Conservation (phyloP, 768 basidiomycete genomes). For the Hericium coralloides region DNA sequence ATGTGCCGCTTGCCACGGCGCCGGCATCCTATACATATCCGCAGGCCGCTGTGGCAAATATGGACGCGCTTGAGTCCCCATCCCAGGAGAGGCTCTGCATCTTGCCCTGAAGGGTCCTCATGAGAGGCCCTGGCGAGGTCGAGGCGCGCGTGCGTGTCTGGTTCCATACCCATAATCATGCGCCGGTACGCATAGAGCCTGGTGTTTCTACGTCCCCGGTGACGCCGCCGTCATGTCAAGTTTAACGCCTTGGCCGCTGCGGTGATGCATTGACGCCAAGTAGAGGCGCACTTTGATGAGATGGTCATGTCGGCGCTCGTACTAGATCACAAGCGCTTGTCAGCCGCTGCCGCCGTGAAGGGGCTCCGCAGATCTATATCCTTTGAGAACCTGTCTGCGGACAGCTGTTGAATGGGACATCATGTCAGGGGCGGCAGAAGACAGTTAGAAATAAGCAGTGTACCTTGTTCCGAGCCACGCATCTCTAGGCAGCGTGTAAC, state of each 20-base stretch:
- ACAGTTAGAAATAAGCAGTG: background rate
- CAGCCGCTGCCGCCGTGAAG: background rate
- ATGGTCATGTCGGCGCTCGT: slow-evolving; percentile 9
- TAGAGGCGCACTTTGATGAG: background rate
- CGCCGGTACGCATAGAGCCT: background rate
- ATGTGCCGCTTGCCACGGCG: too few species aligned
- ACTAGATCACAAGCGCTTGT: background rate
- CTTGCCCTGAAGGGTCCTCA: too few species aligned
- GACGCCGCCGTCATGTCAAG: background rate
- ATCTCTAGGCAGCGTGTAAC: background rate
- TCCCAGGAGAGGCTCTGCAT: too few species aligned
- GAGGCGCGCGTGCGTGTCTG: too few species aligned
- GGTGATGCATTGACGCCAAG: background rate
- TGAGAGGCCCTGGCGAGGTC: too few species aligned
- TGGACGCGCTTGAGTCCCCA: too few species aligned
- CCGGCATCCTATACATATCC: too few species aligned
- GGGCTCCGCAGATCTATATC: background rate
- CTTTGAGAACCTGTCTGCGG: background rate
- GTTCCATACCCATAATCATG: background rate
- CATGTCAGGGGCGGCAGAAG: background rate
- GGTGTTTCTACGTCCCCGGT: background rate
- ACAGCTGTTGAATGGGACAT: background rate
- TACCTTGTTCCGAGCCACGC: background rate
- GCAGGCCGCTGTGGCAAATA: too few species aligned
- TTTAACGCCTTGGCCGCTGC: background rate